Conservation (phyloP, 768 basidiomycete species). For the Tricholoma flavovirens region DNA sequence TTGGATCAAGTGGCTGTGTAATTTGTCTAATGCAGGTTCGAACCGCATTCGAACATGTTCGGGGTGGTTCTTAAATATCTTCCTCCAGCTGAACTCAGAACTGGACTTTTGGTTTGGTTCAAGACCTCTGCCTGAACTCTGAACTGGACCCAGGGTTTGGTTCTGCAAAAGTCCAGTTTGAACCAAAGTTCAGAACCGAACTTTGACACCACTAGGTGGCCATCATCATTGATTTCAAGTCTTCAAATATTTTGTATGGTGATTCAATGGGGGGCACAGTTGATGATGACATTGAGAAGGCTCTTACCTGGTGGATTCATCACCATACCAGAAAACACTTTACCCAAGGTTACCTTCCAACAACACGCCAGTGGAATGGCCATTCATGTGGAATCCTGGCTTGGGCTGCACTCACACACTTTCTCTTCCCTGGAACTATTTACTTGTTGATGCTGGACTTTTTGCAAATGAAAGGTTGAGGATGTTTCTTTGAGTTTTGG, state of each 20-base stretch:
- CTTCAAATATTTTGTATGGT: background rate
- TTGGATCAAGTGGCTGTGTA: too few relatives aligned
- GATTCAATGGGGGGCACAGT: background rate
- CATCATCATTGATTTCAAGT: background rate
- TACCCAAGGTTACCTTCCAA: background rate
- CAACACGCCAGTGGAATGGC: background rate
- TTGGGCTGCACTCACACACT: background rate
- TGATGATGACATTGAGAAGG: background rate
- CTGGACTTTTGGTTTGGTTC: too few relatives aligned
- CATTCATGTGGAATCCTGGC: background rate
- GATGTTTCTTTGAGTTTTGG: background rate
- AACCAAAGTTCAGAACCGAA: too few relatives aligned
- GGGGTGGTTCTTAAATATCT: too few relatives aligned
- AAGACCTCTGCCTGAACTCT: too few relatives aligned
- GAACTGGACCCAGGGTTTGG: too few relatives aligned
- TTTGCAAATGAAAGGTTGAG: background rate
- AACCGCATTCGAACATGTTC: too few relatives aligned
- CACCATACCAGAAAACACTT: background rate
- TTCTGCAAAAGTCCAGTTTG: too few relatives aligned
- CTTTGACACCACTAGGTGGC: too few relatives aligned
- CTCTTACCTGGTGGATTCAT: background rate
- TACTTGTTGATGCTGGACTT: background rate
- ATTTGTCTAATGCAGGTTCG: too few relatives aligned
- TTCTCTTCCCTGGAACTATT: background rate
- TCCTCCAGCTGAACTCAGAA: too few relatives aligned